These are phyloP conservation scores for Beauveria sp. DNA, from an alignment of 2,329 filamentous ascomycete species.

Conservation along the genomic window DNA sequence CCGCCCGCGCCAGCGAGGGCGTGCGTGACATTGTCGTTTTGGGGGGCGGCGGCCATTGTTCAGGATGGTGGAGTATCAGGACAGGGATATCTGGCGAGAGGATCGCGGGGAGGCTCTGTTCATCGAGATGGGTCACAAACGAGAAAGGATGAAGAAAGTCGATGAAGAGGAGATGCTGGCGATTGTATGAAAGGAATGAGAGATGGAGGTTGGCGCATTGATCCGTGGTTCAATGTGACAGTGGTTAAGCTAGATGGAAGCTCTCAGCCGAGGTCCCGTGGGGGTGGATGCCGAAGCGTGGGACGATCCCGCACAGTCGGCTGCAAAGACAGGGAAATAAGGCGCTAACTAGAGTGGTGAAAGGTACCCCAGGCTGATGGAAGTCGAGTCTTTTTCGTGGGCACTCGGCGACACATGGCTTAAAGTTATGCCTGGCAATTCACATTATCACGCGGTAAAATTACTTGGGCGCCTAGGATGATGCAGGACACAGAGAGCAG, in stretches of 20 bases:
- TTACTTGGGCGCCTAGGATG: no score
- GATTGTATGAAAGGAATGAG: neutral
- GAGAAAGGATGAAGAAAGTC: neutral
- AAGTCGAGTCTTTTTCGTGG: neutral
- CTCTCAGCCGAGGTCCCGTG: slow-evolving; percentile 14
- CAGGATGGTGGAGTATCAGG: slow-evolving; percentile 4
- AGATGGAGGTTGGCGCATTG: neutral
- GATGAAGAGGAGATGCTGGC: neutral
- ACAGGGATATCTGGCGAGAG: neutral
- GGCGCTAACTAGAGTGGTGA: neutral
- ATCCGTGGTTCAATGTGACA: neutral
- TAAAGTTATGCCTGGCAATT: neutral
- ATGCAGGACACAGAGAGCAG: neutral
- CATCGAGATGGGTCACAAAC: neutral
- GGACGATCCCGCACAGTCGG: neutral
- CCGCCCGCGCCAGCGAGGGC: slow-evolving; percentile 89
- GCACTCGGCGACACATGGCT: neutral
- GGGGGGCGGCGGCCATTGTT: slow-evolving; percentile 46
- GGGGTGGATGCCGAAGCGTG: slow-evolving; percentile 8
- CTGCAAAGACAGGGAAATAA: neutral
- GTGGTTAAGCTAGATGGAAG: neutral
- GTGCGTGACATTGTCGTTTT: slow-evolving; percentile 95
- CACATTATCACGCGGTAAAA: no score
- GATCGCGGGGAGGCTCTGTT: neutral
- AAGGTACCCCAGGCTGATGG: neutral